Evolutionary conservation across 768 basidiomycete species (phyloP), one percentile per base, ranked within the genome.

Genomic region (Myochromella boudieri): DNA sequence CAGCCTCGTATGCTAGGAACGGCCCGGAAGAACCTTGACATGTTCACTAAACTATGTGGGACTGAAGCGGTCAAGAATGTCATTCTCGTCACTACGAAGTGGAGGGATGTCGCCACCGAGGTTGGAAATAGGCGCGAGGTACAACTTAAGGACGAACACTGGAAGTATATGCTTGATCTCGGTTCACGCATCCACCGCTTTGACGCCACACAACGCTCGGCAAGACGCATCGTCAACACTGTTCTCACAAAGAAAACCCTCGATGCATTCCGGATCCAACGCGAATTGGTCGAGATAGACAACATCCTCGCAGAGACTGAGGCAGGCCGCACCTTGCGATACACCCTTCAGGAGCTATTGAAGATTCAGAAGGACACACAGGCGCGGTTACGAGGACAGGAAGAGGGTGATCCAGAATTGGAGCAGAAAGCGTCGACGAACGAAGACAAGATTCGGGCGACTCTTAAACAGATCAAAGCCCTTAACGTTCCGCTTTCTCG

Each of bases 11-110:
- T 76, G 63, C 62, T 65, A 17, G 73, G 71, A 28, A 69, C 69
- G 5, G 69, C 73, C 20, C 61, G 66, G 27, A 69, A 67, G 54
- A 80, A 77, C 54, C 68, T 78, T 32, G 65, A 68, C n/a, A 67
- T 79, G 57, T 79, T 80, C 57, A 64, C 64, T 22, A 67, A 72
- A 42, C 65, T 80, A 12, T 78, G 77, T 48, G 78, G 77, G 20
- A 63, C 67, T 15, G 61, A 54, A 27, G 65, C 72, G 4, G 66
- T 75, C 49, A 66, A 67, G 46, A 74, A 77, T 43, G 75, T 79
- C 32, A 65, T 76, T 33, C 64, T 80, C 41, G 68, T 66, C 32
- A 77, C 77, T 41, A 79, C 70, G 6, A 77, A 71, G 69, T 78
- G 77, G 76, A 65, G 60, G 8, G 63, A 65, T 39, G 70, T 73